Base-by-base conservation (phyloP, 1,139 yeast genomes). In the Suhomyces atakaporum region DNA sequence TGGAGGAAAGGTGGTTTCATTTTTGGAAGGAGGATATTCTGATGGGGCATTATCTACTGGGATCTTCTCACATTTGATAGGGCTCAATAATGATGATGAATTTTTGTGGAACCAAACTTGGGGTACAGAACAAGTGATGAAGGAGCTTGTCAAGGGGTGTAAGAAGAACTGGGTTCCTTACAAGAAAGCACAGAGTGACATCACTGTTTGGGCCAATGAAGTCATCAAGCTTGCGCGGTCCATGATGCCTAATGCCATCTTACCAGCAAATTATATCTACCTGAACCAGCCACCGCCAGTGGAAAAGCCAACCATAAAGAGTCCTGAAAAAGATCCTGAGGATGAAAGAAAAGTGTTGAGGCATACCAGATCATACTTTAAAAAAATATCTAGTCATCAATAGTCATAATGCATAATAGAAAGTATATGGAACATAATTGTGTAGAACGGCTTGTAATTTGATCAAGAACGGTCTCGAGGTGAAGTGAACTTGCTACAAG, bases 11-110 rank as follows among this genome's bases (percentile, higher is more conserved):
- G 66, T 86, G 0, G 51, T 86, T 1, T 84, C 95, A 3, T 62
- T 87, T 27, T 63, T 87, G 46, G 96, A 87, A 60, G 96, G 96
- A 13, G 96, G 96, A 0, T 87, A 87, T 54, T 82, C 94, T 1
- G 92, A 87, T 51, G 86, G 86, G 2, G 96, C 96, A 0, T 67
- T 87, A 20, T 62, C 84, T 2, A 84, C 95, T 0, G 96, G 95
- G 8, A 79, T 84, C 0, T 84, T 84, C 54, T 78, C 95, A 6
- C 95, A 86, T 56, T 60, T 85, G 41, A 78, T 83, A 25, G 95
- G 94, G 1, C 56, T 83, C 36, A 47, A 50, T 14, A 75, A 73
- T 30, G 67, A 63, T 24, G 70, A 66, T 28, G 74, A 72, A 27
- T 64, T 70, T 32, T 62, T 69, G 24, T 84, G 89, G 90, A 75